Evolutionary conservation across 2,329 filamentous ascomycete genomes (phyloP), one percentile per base, ranked within the genome.

Genomic region (Xylaria digitata): DNA sequence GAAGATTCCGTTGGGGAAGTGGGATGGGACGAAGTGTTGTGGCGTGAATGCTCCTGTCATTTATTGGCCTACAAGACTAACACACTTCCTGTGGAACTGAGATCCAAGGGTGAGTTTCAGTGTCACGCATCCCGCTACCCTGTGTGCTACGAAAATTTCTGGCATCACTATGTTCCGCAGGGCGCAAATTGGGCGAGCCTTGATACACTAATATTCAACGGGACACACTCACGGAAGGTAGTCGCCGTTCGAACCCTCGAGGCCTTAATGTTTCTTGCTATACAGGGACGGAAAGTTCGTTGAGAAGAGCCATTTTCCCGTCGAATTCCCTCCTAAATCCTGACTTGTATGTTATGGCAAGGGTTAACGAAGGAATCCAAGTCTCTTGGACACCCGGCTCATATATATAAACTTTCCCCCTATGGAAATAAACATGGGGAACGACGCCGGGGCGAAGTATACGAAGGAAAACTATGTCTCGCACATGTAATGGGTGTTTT

Each of bases 1-100:
- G 82, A 67, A 80, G 84, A 65, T 82, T 89, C 69, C 80, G 83
- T 52, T 89, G 86, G 86, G 84, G 85, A 11, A 75, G 76, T 1
- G 81, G 79, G 9, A 81, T 87, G 60, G 82, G 82, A 7, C 82
- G 79, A 73, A 86, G 83, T 72, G 82, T 87, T 46, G 79, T 82
- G 45, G 85, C 86, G 60, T 84, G 67, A 72, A 61, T 19, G 34
- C 40, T 19, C 53, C 23, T 21, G 8, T 34, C 26, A 45, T 17
- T 5, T 42, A 58, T 15, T 6, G 19, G 23, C n/a, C 42, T 13
- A 46, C 26, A n/a, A 2, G 45, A 21, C n/a, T 48, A 49, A 49
- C 9, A 30, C 26, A 3, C 52, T 26, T 40, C 17, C 40, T 43
- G 42, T 55, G 1, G 5, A 48, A 9, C 34, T 19, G 11, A 21